These are phyloP conservation scores for Fusarium beomiforme DNA, from an alignment of 2,329 filamentous ascomycete genomes.

Conservation along the genomic window DNA sequence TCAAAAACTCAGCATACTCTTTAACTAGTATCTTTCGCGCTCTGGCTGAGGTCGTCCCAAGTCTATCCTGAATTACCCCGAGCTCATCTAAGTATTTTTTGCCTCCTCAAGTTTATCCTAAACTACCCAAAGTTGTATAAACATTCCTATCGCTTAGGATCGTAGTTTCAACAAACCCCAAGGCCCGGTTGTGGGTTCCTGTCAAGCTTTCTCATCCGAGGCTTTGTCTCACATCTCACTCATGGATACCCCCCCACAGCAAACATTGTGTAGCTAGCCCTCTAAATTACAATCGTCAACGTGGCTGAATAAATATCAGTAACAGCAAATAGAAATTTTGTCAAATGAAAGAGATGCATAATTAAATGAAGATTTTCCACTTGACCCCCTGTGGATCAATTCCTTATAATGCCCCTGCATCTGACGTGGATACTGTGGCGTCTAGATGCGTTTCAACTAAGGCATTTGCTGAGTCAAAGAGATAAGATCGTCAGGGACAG, in stretches of 20 bases:
- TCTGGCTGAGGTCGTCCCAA: too few species aligned
- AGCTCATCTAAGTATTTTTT: too few species aligned
- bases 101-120: too few species aligned
- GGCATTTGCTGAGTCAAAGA: conserved; percentile 2
- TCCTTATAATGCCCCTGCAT: conserved; percentile 33
- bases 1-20: too few species aligned
- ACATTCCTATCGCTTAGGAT: too few species aligned
- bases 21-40: too few species aligned
- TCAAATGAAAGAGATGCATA: neutral
- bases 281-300: conserved; percentile 27
- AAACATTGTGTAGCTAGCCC: conserved; percentile 7
- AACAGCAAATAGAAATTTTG: conserved; percentile 22
- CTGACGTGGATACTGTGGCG: conserved; percentile 42
- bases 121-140: too few species aligned
- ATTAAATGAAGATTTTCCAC: conserved; percentile 19
- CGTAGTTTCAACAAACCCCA: too few species aligned
- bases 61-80: too few species aligned
- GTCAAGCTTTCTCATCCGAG: conserved; percentile 21
- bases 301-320: conserved; percentile 2
- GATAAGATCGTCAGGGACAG: conserved; percentile 42
- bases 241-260: conserved; percentile 8
- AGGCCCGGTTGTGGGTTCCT: neutral
- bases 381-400: conserved; percentile 18
- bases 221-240: conserved; percentile 3
- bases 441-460: conserved; percentile 39